A percentile compares a stretch with the other conserved stretches of the same genome.
These are phyloP conservation scores for Aspergillus sp. DNA, from an alignment of 2,329 filamentous ascomycete species.

Conservation along the genomic window DNA sequence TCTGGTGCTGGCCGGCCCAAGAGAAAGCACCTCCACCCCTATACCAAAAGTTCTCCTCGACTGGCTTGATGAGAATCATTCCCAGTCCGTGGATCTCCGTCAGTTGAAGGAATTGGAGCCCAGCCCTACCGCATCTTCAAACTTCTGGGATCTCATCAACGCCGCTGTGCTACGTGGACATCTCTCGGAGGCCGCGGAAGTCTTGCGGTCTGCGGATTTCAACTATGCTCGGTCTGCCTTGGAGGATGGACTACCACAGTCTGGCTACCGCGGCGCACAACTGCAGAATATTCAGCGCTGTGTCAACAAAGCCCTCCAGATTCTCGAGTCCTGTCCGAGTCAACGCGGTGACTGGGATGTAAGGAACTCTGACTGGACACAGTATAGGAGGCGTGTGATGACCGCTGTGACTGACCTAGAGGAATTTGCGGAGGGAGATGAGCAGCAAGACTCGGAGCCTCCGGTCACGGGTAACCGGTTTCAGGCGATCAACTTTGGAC, in stretches of 20 bases:
- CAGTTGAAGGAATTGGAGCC: constrained; percentile 63
- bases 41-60: constrained; percentile 76
- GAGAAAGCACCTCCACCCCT: constrained; percentile 36
- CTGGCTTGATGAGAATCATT: constrained; percentile 77
- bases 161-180: constrained; percentile 72
- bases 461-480: constrained; percentile 44
- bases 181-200: constrained; percentile 61
- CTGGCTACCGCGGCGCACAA: constrained; percentile 70
- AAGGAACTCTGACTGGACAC: constrained; percentile 73
- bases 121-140: constrained; percentile 70
- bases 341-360: constrained; percentile 72
- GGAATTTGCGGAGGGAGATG: constrained; percentile 73
- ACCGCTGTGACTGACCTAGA: constrained; percentile 69
- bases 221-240: constrained; percentile 65
- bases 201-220: constrained; percentile 76
- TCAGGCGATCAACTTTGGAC: constrained; percentile 48
- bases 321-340: constrained; percentile 72
- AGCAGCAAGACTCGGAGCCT: constrained; percentile 43
- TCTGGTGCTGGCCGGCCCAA: constrained; percentile 26
- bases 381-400: constrained; percentile 74
- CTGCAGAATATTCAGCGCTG: constrained; percentile 76
- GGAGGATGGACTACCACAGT: constrained; percentile 61
- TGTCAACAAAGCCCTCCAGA: constrained; percentile 63
- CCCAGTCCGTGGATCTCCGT: constrained; percentile 65
- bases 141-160: constrained; percentile 86